phyloP scores from a whole-genome alignment of 2,329 filamentous ascomycete genomes.

The Onygenales sp. region DNA sequence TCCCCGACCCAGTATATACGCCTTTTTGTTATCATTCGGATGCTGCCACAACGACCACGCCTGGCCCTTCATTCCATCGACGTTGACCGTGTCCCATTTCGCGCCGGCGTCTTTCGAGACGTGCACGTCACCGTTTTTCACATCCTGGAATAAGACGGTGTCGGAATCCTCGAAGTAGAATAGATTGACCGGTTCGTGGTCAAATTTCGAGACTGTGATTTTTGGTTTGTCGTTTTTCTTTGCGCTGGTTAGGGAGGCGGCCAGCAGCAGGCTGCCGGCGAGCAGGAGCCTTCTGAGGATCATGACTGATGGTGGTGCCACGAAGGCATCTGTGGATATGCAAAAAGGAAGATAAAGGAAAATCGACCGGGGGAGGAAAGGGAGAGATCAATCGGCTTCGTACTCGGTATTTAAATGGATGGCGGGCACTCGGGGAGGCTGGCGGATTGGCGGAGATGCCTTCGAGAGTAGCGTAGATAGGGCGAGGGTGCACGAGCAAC shows the following conservation, averaged over 20 bases:
- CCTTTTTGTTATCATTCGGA: slow-evolving; percentile 65
- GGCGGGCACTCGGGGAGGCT: not conserved
- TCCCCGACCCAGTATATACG: slow-evolving; percentile 65
- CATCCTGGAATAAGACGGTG: slow-evolving; percentile 65
- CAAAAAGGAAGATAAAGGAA: not conserved
- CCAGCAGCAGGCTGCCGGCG: slow-evolving; percentile 43
- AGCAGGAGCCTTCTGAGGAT: slow-evolving; percentile 37
- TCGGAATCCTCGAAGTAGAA: slow-evolving; percentile 91
- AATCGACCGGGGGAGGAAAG: not conserved
- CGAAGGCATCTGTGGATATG: slow-evolving; percentile 3
- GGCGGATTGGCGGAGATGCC: no score
- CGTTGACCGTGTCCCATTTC: slow-evolving; percentile 61
- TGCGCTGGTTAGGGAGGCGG: slow-evolving; percentile 25
- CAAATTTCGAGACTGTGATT: slow-evolving; percentile 56
- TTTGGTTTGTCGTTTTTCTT: slow-evolving; percentile 55
- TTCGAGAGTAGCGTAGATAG: no score
- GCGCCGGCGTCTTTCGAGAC: slow-evolving; percentile 73
- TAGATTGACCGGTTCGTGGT: slow-evolving; percentile 57
- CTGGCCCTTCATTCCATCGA: slow-evolving; percentile 39
- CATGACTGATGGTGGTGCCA: slow-evolving; percentile 24
- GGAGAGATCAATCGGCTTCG: not conserved
- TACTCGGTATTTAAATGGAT: not conserved
- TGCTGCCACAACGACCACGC: slow-evolving; percentile 62
- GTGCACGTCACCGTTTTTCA: slow-evolving; percentile 55
- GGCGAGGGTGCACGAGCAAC: no score